Conservation (phyloP, 495 filamentous ascomycete genomes). For the Sphaerosporella brunnea region DNA sequence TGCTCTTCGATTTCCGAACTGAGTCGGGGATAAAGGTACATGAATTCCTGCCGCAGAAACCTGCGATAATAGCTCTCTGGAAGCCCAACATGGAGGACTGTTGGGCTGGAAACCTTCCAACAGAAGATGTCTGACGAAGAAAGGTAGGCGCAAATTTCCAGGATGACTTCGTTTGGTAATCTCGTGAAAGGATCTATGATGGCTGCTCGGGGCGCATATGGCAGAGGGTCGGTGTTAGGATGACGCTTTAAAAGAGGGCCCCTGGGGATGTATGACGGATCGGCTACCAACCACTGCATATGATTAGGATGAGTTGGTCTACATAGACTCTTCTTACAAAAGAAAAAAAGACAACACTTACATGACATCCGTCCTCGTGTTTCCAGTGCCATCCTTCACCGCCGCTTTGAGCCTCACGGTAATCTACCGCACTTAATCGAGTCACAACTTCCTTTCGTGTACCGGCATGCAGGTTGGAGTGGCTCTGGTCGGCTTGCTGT, state of each 20-base stretch:
- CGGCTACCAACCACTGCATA: slow-evolving; percentile 23
- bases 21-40: slow-evolving; percentile 23
- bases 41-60: slow-evolving; percentile 26
- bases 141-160: slow-evolving; percentile 21
- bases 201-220: slow-evolving; percentile 13
- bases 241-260: slow-evolving; percentile 12
- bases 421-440: slow-evolving; percentile 25
- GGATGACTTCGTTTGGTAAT: slow-evolving; percentile 23
- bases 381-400: slow-evolving; percentile 27
- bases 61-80: slow-evolving; percentile 23
- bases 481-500: slow-evolving; percentile 9
- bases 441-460: slow-evolving; percentile 19
- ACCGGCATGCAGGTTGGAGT: slow-evolving; percentile 9
- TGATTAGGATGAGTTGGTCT: background rate
- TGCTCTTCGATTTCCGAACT: slow-evolving; percentile 9
- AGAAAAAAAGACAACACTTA: too few relatives aligned
- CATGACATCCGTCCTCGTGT: slow-evolving; percentile 27
- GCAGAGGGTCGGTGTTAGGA: slow-evolving; percentile 6
- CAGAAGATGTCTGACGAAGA: slow-evolving; percentile 25
- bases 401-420: slow-evolving; percentile 25
- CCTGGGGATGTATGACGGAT: slow-evolving; percentile 22
- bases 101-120: slow-evolving; percentile 21
- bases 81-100: slow-evolving; percentile 16
- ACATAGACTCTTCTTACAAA: too few relatives aligned
- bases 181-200: slow-evolving; percentile 20